These are phyloP conservation scores for Cucumis sativus DNA, from an alignment of 306 rosid species.

Conservation along the genomic window Cucumber_9930_V3 NC_026659.2:3693001-3693500, in stretches of 20 bases:
- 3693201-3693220: conserved; percentile 4
- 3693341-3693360: background rate
- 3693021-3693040: conserved; percentile 84
- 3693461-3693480: conserved; percentile 64
- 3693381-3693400: conserved; percentile 14
- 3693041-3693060: conserved; percentile 74
- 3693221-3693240: background rate
- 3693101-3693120: background rate
- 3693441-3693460: conserved; percentile 89
- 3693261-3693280: background rate
- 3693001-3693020: conserved; percentile 99
- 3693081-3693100: conserved; percentile 2
- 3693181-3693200: background rate
- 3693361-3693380: background rate
- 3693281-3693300: background rate
- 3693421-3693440: conserved; percentile 68
- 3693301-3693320: background rate
- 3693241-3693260: background rate
- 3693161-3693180: background rate
- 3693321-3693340: background rate
- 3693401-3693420: conserved; percentile 56
- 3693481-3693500: conserved; percentile 63
- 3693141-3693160: background rate
- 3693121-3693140: background rate
- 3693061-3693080: conserved; percentile 24